Evolutionary conservation across 371 early-diverging fungal genomes (phyloP).

Genomic region (Actinomortierella ambigua): DNA sequence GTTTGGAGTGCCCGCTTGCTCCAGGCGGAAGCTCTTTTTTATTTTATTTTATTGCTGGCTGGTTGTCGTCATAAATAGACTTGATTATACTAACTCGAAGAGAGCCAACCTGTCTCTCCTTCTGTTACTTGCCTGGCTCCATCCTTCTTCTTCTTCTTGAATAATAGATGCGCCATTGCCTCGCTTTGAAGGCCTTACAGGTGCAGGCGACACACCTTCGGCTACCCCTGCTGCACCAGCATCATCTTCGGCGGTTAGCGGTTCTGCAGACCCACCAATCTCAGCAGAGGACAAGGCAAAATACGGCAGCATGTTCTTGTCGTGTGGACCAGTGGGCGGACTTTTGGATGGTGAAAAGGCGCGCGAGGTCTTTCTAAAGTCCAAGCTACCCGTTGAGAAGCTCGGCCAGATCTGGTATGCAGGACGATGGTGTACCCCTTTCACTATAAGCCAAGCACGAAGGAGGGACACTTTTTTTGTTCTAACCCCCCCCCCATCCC

Average conservation of each 20-base stretch:
- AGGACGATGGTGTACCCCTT: too few relatives aligned
- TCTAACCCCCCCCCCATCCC: background rate
- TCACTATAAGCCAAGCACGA: too few relatives aligned
- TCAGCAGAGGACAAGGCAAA: conserved; percentile 67
- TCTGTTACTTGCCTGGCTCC: too few relatives aligned
- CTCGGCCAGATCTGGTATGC: conserved; percentile 54
- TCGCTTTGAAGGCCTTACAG: conserved; percentile 32
- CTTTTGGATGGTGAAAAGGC: conserved; percentile 62
- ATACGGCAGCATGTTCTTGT: conserved; percentile 73
- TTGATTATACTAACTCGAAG: too few relatives aligned
- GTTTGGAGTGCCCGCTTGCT: conserved; percentile 9
- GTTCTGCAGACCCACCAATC: conserved; percentile 17
- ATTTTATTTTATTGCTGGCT: background rate
- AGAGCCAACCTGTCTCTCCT: too few relatives aligned
- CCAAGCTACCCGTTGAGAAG: conserved; percentile 53
- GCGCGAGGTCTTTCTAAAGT: conserved; percentile 53
- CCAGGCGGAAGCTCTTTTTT: too few relatives aligned
- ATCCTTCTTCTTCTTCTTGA: background rate
- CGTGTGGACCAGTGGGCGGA: conserved; percentile 70
- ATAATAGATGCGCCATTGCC: conserved; percentile 27
- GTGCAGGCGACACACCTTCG: conserved; percentile 16
- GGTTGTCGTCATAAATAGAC: background rate
- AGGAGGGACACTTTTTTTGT: background rate
- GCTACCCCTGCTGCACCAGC: conserved; percentile 4
- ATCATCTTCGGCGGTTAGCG: background rate